phyloP scores from a whole-genome alignment of 345 rosid species.

The Luvunga scandens region DNA sequence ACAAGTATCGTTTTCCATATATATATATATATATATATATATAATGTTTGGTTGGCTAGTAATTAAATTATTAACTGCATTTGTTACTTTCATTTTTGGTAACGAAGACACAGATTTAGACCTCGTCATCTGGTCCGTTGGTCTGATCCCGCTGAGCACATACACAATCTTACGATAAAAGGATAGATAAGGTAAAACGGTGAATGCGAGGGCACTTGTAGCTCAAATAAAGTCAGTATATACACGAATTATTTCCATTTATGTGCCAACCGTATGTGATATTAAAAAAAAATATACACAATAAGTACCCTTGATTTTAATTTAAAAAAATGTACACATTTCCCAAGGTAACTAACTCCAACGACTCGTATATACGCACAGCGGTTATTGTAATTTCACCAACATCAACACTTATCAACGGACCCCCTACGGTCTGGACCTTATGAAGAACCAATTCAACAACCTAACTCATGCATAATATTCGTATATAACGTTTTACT shows the following conservation, averaged over 20 bases:
- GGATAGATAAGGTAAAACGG: not conserved
- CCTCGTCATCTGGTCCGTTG: not conserved
- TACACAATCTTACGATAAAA: not conserved
- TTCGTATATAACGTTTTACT: no score
- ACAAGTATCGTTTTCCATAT: not conserved
- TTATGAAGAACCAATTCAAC: not conserved
- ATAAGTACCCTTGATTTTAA: not conserved
- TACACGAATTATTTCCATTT: not conserved
- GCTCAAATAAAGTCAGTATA: not conserved
- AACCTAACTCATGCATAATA: not conserved
- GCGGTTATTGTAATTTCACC: not conserved
- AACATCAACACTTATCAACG: not conserved
- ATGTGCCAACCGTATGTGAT: not conserved
- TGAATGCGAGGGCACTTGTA: not conserved
- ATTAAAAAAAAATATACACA: no score
- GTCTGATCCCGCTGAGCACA: not conserved
- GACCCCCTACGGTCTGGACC: no score
- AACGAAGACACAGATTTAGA: not conserved
- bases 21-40: no score
- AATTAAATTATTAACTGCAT: not conserved
- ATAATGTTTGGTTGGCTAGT: not conserved
- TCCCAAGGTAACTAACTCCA: not conserved
- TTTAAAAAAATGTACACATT: not conserved
- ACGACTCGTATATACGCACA: not conserved
- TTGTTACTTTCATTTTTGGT: not conserved